phyloP scores from a whole-genome alignment of 2,329 filamentous ascomycete species.

The Xylariaceae sp. region DNA sequence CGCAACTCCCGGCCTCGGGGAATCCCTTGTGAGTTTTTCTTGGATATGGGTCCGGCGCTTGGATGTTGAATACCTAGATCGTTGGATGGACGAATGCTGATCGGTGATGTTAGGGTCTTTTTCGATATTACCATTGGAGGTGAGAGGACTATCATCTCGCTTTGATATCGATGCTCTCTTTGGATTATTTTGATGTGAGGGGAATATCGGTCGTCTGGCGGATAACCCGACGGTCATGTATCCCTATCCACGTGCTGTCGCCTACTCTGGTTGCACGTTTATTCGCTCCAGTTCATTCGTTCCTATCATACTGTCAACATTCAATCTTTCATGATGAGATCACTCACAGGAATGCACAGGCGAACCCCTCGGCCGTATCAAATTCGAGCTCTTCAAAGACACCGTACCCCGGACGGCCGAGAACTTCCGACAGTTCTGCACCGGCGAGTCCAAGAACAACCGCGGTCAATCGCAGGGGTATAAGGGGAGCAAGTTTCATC shows the following conservation, averaged over 20 bases:
- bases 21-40: slow-evolving; percentile 37
- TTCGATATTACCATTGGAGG: slow-evolving; percentile 77
- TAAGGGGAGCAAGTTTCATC: slow-evolving; percentile 90
- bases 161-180: neutral
- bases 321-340: too few species aligned
- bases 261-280: too few species aligned
- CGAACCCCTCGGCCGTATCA: slow-evolving; percentile 78
- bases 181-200: too few species aligned
- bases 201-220: too few species aligned
- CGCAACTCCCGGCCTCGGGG: slow-evolving; percentile 37
- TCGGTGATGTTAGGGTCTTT: slow-evolving; percentile 48
- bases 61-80: neutral
- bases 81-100: neutral
- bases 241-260: too few species aligned
- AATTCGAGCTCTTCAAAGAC: slow-evolving; percentile 85
- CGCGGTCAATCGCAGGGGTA: slow-evolving; percentile 81
- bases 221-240: too few species aligned
- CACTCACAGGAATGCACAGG: slow-evolving; percentile 43
- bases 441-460: slow-evolving; percentile 78
- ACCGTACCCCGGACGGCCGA: slow-evolving; percentile 83
- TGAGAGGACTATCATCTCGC: slow-evolving; percentile 35
- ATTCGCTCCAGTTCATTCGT: too few species aligned
- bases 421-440: slow-evolving; percentile 97
- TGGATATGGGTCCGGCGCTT: neutral
- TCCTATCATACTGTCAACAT: too few species aligned